Evolutionary conservation across 2,329 filamentous ascomycete genomes (phyloP).

Genomic region (Sclerotinia trifoliorum): DNA sequence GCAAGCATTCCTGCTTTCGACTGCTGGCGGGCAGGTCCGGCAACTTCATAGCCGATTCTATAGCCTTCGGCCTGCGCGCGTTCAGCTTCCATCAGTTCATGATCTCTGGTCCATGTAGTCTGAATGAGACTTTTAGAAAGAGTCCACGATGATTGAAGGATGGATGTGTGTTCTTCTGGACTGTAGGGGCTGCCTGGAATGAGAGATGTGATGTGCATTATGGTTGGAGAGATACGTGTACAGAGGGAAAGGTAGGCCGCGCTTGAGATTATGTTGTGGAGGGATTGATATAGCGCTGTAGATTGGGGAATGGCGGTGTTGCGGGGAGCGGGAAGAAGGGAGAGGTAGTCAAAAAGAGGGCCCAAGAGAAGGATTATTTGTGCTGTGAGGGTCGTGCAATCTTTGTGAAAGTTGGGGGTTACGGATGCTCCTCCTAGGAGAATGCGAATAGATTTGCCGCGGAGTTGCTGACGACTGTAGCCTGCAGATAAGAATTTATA

Average conservation of each 20-base stretch:
- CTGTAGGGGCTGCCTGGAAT: slow-evolving; percentile 28
- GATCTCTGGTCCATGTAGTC: background rate
- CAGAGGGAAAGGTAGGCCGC: slow-evolving; percentile 34
- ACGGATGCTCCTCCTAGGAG: slow-evolving; percentile 28
- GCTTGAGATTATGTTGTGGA: slow-evolving; percentile 35
- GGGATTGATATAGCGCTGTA: slow-evolving; percentile 29
- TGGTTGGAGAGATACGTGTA: slow-evolving; percentile 32
- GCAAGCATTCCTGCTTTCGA: background rate
- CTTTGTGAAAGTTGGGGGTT: slow-evolving; percentile 42
- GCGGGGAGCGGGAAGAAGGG: slow-evolving; percentile 19
- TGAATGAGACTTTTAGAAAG: slow-evolving; percentile 25
- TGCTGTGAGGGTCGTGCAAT: slow-evolving; percentile 51
- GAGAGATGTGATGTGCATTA: slow-evolving; percentile 31
- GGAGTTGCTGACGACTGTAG: slow-evolving; percentile 30
- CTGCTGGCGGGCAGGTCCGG: background rate
- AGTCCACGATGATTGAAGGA: slow-evolving; percentile 24
- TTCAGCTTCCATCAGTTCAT: background rate
- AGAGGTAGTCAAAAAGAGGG: slow-evolving; percentile 32
- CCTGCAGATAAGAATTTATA: slow-evolving; percentile 25
- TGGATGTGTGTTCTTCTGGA: slow-evolving; percentile 26
- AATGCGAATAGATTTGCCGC: slow-evolving; percentile 27
- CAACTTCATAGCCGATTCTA: background rate
- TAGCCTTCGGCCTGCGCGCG: slow-evolving; percentile 3
- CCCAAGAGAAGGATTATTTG: slow-evolving; percentile 45
- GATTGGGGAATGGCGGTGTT: slow-evolving; percentile 17